Percentiles rank a stretch among this genome's conserved stretches.
phyloP scores from a whole-genome alignment of 495 filamentous ascomycete genomes.

The Penicillium bialowiezense region DNA sequence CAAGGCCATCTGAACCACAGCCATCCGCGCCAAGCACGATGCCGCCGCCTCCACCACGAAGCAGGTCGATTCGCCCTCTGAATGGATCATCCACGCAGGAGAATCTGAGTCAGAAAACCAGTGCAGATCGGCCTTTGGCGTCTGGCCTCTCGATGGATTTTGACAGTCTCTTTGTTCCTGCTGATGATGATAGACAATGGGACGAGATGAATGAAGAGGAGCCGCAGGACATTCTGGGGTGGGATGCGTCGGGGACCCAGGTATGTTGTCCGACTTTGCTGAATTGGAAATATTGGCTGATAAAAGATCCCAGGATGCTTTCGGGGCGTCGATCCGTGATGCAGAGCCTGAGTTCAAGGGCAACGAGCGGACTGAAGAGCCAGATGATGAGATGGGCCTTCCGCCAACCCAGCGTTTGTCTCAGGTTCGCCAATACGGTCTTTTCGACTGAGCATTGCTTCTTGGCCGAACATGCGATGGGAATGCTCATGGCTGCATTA shows the following conservation, averaged over 20 bases:
- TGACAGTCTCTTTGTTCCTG: conserved; percentile 75
- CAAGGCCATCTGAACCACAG: conserved; percentile 9
- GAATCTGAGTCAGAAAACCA: conserved; percentile 22
- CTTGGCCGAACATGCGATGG: neutral
- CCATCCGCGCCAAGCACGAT: conserved; percentile 19
- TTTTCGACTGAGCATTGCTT: conserved; percentile 34
- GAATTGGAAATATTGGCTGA: conserved; percentile 1
- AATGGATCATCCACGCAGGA: conserved; percentile 34
- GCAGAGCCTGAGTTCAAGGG: conserved; percentile 19
- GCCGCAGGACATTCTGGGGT: conserved; percentile 70
- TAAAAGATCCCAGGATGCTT: conserved; percentile 21
- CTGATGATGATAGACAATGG: conserved; percentile 74
- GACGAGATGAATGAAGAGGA: conserved; percentile 75
- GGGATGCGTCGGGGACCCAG: conserved; percentile 68
- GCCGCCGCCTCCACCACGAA: conserved; percentile 32
- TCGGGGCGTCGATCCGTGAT: conserved; percentile 33
- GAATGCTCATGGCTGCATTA: neutral
- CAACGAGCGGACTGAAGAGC: neutral
- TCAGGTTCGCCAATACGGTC: conserved; percentile 44
- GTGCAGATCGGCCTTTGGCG: conserved; percentile 49
- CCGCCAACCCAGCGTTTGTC: conserved; percentile 52
- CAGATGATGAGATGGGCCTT: conserved; percentile 38
- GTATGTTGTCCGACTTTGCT: conserved; percentile 17
- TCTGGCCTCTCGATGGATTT: conserved; percentile 55
- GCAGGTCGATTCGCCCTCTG: conserved; percentile 34